A percentile compares a stretch with the other conserved stretches of the same genome.
These are phyloP conservation scores for Apiotrichum montevideense DNA, from an alignment of 1,284 basidiomycete genomes.

Conservation along the genomic window DNA sequence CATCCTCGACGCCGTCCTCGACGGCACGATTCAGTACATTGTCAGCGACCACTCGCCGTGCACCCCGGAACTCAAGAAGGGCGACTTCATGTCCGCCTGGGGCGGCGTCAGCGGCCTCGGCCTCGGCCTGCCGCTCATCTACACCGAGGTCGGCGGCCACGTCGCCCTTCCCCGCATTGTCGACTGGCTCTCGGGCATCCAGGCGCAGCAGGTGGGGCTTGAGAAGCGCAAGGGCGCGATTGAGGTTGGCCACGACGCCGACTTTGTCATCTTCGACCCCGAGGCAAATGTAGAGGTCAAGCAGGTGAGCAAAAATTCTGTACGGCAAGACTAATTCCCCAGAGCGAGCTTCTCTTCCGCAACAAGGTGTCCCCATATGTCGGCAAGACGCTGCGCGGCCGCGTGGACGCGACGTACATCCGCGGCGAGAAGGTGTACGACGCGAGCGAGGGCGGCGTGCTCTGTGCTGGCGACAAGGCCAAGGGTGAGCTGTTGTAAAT, in stretches of 20 bases:
- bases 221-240: conserved; percentile 64
- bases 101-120: conserved; percentile 86
- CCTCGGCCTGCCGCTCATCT: conserved; percentile 74
- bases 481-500: too few species aligned
- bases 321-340: conserved; percentile 27
- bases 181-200: conserved; percentile 64
- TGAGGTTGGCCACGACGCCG: conserved; percentile 67
- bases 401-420: conserved; percentile 67
- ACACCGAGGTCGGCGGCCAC: conserved; percentile 65
- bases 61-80: conserved; percentile 67
- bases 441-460: conserved; percentile 1
- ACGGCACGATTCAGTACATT: conserved; percentile 78
- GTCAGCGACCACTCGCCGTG: conserved; percentile 94
- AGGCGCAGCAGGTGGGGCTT: conserved; percentile 72
- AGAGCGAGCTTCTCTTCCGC: conserved; percentile 71
- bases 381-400: conserved; percentile 63
- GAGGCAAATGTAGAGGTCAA: conserved; percentile 54
- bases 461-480: too few species aligned
- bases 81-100: conserved; percentile 85
- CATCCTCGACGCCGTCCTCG: conserved; percentile 71
- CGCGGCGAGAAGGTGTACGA: conserved; percentile 67
- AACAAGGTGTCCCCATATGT: conserved; percentile 88
- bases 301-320: conserved; percentile 49
- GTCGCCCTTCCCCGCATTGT: conserved; percentile 58
- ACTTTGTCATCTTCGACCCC: conserved; percentile 78